Evolutionary conservation across 2,329 filamentous ascomycete species (phyloP), one percentile per base, ranked within the genome.

Genomic region (Trichocomaceae sp.): DNA sequence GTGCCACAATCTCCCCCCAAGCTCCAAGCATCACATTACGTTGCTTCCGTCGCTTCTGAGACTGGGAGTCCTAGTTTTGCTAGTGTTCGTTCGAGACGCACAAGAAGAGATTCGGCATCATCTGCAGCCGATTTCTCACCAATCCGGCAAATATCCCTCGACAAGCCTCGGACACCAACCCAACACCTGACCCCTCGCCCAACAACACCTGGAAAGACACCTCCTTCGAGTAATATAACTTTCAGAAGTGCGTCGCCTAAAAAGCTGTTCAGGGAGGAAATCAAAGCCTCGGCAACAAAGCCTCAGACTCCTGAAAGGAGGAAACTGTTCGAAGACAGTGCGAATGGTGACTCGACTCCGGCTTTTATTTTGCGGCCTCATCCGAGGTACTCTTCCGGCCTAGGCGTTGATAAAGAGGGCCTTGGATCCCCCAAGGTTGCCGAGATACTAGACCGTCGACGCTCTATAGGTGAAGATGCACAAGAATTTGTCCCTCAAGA

Each of bases 341-440:
- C 71, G 3, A 68, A 68, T 19, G 83, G 83, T 2, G 66, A 75
- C 33, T 77, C 78, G 17, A 86, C 83, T 1, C 86, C 87, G 13
- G 80, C 77, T 17, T 77, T 87, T 49, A 72, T 87, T 12, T 68
- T 89, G 6, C 86, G 80, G 2, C 83, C 85, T 2, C 79, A 82
- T 56, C 64, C 65, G 35, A 78, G 85, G 26, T 76, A 77, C 45
- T 80, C 85, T 15, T 86, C 85, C 13, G 86, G 86, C 0, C 65
- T 90, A 58, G 86, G 87, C 20, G 81, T 83, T 58, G 87, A 89
- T 62, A 82, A 81, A 59, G 74, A 79, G 58, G 88, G 87, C 0
- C 78, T 91, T 53, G 88, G 88, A 6, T 92, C 88, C 0, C 88
- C 88, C 5, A 83, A 82, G 51, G 81, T 92, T 52, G 79, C 86